These are phyloP conservation scores for Protostelium mycophagum DNA, from an alignment of 78 protist genomes.

Conservation along the genomic window DNA sequence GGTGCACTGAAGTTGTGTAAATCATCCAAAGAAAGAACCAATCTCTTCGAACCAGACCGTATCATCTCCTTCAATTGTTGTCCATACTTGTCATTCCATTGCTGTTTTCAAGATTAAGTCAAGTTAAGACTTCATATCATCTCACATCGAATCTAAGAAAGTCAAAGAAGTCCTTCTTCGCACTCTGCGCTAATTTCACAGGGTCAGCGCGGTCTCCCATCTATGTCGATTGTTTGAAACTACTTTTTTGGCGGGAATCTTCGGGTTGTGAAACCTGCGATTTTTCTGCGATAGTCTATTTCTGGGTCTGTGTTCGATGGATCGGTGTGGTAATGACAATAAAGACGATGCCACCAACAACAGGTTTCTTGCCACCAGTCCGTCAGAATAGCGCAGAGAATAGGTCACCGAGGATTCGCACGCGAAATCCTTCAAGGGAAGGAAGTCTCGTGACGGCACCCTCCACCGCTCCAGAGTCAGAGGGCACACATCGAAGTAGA, in stretches of 20 bases:
- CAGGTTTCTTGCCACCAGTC: not conserved
- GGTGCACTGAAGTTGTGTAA: not conserved
- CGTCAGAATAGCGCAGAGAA: not conserved
- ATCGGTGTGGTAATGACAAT: too few species aligned
- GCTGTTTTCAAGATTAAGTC: not conserved
- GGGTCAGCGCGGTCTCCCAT: not conserved
- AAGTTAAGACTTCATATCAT: not conserved
- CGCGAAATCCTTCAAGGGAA: too few species aligned
- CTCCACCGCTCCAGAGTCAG: not conserved
- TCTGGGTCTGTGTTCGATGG: too few species aligned
- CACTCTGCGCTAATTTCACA: not conserved
- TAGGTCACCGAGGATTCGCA: not conserved
- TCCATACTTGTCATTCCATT: not conserved
- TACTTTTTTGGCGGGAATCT: not conserved
- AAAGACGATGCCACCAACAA: too few species aligned
- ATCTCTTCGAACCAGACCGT: not conserved
- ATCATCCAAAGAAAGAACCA: not conserved
- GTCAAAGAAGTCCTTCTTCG: not conserved
- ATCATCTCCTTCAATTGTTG: not conserved
- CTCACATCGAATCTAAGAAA: not conserved
- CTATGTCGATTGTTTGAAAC: not conserved
- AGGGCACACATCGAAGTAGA: not conserved
- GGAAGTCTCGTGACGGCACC: not conserved
- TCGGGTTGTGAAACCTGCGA: too few species aligned
- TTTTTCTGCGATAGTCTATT: too few species aligned